A percentile compares a stretch with the other conserved stretches of the same genome.
phyloP scores from a whole-genome alignment of 1,284 basidiomycete genomes.

The Inonotus hispidus region DNA sequence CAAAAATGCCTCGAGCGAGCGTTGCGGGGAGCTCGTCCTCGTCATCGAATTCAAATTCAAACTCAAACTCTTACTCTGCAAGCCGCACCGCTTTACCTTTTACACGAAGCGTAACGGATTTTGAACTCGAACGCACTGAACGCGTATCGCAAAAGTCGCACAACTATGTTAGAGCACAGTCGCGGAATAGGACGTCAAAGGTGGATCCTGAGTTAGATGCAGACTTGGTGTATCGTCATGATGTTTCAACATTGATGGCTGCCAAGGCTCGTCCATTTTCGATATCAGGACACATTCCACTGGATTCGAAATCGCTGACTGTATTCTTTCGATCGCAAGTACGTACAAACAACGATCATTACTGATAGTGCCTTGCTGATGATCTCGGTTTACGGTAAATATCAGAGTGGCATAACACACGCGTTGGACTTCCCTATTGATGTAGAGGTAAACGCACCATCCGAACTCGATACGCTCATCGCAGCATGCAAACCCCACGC shows the following conservation, averaged over 20 bases:
- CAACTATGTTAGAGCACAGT: conserved; percentile 2
- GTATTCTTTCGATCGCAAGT: conserved; percentile 79
- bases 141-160: conserved; percentile 4
- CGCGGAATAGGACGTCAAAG: neutral
- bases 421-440: conserved; percentile 78
- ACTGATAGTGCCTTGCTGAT: conserved; percentile 12
- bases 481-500: conserved; percentile 65
- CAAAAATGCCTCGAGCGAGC: conserved; percentile 16
- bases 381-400: neutral
- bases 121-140: conserved; percentile 38
- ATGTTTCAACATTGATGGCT: conserved; percentile 49
- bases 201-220: conserved; percentile 35
- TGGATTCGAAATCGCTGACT: conserved; percentile 60
- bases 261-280: conserved; percentile 61
- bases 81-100: conserved; percentile 25
- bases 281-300: conserved; percentile 61
- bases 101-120: conserved; percentile 30
- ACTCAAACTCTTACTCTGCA: conserved; percentile 7
- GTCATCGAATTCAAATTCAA: conserved; percentile 1
- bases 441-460: conserved; percentile 65
- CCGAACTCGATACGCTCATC: conserved; percentile 73
- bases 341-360: conserved; percentile 22
- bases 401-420: conserved; percentile 69
- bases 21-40: conserved; percentile 16
- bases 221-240: conserved; percentile 50